phyloP scores from a whole-genome alignment of 1,139 yeast genomes.

The Geotrichum fermentans region DNA sequence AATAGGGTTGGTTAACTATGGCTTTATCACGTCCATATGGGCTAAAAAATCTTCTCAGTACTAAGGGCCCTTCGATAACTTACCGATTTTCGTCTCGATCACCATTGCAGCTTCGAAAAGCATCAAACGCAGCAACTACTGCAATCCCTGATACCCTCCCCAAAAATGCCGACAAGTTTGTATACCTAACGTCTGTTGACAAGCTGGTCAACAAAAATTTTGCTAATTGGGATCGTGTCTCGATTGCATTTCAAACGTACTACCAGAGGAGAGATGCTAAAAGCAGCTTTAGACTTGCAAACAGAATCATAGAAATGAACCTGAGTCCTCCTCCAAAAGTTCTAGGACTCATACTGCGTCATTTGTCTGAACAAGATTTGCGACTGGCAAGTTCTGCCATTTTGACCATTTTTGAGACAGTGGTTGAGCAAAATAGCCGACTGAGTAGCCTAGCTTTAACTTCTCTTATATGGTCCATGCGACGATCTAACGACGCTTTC shows the following conservation, averaged over 20 bases:
- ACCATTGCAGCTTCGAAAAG: no score
- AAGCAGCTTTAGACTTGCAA: constrained; percentile 19
- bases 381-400: constrained; percentile 11
- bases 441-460: constrained; percentile 10
- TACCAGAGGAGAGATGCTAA: neutral
- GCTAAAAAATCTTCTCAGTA: no score
- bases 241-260: constrained; percentile 13
- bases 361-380: constrained; percentile 16
- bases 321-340: constrained; percentile 19
- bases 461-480: constrained; percentile 17
- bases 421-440: neutral
- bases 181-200: constrained; percentile 16
- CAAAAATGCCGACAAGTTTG: constrained; percentile 5
- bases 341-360: constrained; percentile 14
- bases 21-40: no score
- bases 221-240: constrained; percentile 14
- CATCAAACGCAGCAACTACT: neutral
- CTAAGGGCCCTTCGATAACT: no score
- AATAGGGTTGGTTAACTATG: no score
- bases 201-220: constrained; percentile 9
- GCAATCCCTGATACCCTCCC: constrained; percentile 8
- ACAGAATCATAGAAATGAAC: constrained; percentile 18
- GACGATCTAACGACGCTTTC: constrained; percentile 19
- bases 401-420: constrained; percentile 18
- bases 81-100: no score